Percentiles rank a stretch among this genome's conserved stretches.
phyloP scores from a whole-genome alignment of 352 stramenopile species.

The Phytophthora sojae region DNA sequence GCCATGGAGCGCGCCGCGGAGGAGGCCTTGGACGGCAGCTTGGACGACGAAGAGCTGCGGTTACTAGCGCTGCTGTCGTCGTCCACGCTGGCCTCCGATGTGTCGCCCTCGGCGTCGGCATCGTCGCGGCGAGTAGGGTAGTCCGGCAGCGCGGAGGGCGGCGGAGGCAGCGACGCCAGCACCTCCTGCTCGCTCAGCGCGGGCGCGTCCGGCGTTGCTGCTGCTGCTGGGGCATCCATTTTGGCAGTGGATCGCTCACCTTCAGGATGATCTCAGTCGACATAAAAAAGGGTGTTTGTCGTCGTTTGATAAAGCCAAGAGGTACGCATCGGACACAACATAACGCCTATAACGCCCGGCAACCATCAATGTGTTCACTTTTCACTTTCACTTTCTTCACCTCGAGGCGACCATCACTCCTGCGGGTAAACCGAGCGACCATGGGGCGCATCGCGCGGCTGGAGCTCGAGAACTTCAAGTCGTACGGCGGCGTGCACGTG shows the following conservation, averaged over 20 bases:
- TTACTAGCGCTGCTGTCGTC: constrained; percentile 1
- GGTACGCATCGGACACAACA: too few species aligned
- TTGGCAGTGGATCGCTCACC: not conserved
- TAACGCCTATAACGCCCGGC: not conserved
- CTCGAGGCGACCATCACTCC: too few species aligned
- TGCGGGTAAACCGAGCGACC: too few species aligned
- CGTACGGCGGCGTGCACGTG: constrained; percentile 93
- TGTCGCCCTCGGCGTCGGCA: not conserved
- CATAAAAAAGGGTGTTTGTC: not conserved
- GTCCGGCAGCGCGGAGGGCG: constrained; percentile 36
- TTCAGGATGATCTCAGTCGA: not conserved
- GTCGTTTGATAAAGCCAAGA: too few species aligned
- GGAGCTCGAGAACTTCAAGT: constrained; percentile 99
- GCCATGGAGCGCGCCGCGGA: constrained; percentile 66
- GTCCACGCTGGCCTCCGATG: not conserved
- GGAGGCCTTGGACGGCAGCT: constrained; percentile 44
- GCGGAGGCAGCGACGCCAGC: constrained; percentile 36
- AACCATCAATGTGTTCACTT: not conserved
- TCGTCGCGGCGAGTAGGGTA: constrained; percentile 9
- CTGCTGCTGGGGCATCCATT: not conserved
- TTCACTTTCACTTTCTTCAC: not conserved
- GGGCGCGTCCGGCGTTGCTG: not conserved
- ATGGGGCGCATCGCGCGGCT: constrained; percentile 93
- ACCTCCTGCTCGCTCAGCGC: constrained; percentile 34
- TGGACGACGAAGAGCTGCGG: constrained; percentile 19